These are phyloP conservation scores for Lachnellula arida DNA, from an alignment of 2,329 filamentous ascomycete species.

Conservation along the genomic window DNA sequence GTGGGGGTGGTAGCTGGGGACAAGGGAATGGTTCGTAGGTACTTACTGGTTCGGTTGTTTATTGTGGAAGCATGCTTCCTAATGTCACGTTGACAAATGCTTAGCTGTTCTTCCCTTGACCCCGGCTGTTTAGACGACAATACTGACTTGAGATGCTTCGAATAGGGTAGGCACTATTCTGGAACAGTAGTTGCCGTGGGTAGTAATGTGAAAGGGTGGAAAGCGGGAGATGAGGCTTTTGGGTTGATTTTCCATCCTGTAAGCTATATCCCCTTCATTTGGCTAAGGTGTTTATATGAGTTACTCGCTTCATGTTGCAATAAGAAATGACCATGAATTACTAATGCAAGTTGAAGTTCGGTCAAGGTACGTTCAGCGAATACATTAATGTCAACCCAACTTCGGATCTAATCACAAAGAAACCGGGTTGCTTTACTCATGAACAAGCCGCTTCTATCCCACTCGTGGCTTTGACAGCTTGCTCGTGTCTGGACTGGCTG, in stretches of 20 bases:
- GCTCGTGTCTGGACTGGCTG: conserved; percentile 30
- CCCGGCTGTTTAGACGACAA: background rate
- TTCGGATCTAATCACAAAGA: conserved; percentile 28
- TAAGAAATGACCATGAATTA: background rate
- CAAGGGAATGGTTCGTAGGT: conserved; percentile 24
- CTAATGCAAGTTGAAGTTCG: conserved; percentile 18
- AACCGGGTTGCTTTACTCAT: conserved; percentile 39
- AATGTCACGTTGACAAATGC: background rate
- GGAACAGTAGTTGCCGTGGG: conserved; percentile 34
- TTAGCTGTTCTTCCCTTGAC: background rate
- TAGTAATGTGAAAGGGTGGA: conserved; percentile 28
- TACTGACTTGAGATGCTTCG: background rate
- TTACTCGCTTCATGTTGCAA: background rate
- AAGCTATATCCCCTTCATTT: conserved; percentile 4
- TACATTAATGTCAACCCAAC: conserved; percentile 26
- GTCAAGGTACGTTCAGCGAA: conserved; percentile 29
- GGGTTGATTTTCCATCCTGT: conserved; percentile 28
- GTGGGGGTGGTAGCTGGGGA: conserved; percentile 25
- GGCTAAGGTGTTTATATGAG: background rate
- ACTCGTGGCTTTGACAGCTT: conserved; percentile 39
- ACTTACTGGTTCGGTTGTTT: background rate
- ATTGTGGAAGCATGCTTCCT: background rate
- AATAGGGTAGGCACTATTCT: conserved; percentile 26
- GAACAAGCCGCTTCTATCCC: conserved; percentile 41
- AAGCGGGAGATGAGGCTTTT: conserved; percentile 36